Conservation (phyloP, 352 stramenopile genomes). For the Phytophthora melonis region DNA sequence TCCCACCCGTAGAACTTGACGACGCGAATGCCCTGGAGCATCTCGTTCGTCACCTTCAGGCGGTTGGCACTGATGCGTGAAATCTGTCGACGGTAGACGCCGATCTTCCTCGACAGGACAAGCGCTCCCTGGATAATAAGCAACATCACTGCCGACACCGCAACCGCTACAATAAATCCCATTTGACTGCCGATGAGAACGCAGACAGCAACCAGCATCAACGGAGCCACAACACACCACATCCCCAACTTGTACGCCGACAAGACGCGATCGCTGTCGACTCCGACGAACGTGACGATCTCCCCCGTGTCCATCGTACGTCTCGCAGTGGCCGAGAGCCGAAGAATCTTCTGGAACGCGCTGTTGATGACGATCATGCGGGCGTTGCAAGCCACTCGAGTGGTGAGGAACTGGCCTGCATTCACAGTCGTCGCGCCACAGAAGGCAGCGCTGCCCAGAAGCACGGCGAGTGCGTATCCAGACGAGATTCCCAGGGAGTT, state of each 20-base stretch:
- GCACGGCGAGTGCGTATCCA: slow-evolving; percentile 50
- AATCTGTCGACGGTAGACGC: slow-evolving; percentile 23
- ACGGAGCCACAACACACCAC: neutral
- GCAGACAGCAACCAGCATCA: neutral
- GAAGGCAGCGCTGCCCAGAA: slow-evolving; percentile 38
- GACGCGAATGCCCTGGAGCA: slow-evolving; percentile 87
- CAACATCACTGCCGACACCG: neutral
- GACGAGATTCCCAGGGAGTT: slow-evolving; percentile 52
- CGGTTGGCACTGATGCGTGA: slow-evolving; percentile 57
- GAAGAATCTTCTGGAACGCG: slow-evolving; percentile 63
- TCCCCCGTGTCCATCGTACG: slow-evolving; percentile 56
- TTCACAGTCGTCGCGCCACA: slow-evolving; percentile 47
- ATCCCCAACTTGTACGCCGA: slow-evolving; percentile 30
- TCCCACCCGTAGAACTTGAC: slow-evolving; percentile 92
- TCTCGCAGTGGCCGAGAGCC: slow-evolving; percentile 50
- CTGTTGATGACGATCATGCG: slow-evolving; percentile 63
- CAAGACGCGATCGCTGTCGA: slow-evolving; percentile 46
- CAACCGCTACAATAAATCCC: neutral
- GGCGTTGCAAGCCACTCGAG: slow-evolving; percentile 51
- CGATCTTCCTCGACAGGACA: slow-evolving; percentile 12
- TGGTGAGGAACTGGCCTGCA: slow-evolving; percentile 55
- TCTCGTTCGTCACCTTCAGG: slow-evolving; percentile 93
- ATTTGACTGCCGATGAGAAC: slow-evolving; percentile 34
- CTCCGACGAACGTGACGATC: slow-evolving; percentile 57
- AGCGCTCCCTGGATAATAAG: slow-evolving; percentile 23